phyloP scores from a whole-genome alignment of 1,284 basidiomycete genomes.

The Stygiomarasmius scandens region DNA sequence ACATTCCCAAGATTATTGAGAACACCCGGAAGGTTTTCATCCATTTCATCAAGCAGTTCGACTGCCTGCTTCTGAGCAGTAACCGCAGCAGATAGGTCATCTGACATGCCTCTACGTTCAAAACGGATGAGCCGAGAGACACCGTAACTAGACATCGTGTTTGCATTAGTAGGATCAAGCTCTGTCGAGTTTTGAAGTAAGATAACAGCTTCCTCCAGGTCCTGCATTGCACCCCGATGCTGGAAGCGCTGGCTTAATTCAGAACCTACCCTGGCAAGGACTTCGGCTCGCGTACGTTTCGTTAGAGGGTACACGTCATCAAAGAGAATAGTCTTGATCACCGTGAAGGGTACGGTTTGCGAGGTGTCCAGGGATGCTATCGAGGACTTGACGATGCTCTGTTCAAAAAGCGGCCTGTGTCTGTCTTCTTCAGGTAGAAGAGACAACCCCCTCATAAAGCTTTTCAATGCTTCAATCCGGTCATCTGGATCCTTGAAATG shows the following conservation, averaged over 20 bases:
- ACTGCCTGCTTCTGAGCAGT: slow-evolving; percentile 4
- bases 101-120: slow-evolving; percentile 7
- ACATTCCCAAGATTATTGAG: slow-evolving; percentile 24
- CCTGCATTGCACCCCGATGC: neutral
- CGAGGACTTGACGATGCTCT: neutral
- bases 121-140: neutral
- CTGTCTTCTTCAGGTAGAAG: neutral
- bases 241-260: neutral
- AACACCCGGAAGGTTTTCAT: slow-evolving; percentile 6
- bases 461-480: neutral
- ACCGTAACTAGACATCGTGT: neutral
- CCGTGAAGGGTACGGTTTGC: neutral
- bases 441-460: neutral
- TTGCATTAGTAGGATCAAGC: neutral
- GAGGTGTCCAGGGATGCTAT: neutral
- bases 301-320: neutral
- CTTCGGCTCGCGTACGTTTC: neutral
- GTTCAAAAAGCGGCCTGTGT: neutral
- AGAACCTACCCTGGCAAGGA: neutral
- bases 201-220: neutral
- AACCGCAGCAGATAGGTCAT: slow-evolving; percentile 13
- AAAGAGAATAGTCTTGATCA: neutral
- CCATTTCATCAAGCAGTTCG: slow-evolving; percentile 3
- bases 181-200: neutral
- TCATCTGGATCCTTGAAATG: neutral